Base-by-base conservation (phyloP, 1,139 yeast genomes). In the Yamadazyma sp. region DNA sequence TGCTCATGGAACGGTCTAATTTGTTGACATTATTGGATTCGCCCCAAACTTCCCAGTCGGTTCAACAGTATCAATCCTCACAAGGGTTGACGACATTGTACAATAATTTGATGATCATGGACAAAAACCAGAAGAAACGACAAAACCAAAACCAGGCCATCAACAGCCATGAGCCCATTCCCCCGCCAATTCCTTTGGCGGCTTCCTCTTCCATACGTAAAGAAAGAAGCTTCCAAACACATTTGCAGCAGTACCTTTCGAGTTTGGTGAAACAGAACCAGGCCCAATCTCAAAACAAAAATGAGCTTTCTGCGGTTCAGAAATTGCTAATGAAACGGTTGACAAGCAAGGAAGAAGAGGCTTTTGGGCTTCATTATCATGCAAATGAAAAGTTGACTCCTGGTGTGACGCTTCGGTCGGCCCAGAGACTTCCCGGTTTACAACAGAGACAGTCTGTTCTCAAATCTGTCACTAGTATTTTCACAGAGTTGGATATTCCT, bases 31-130 rank as follows among this genome's bases (percentile, higher is more conserved):
- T 89, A 26, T 69, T 92, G 41, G 98, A 94, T 55, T 84, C 96
- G 1, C 98, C 98, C 1, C 90, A 84, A 52, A 73, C 90, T 2
- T 75, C 89, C 0, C 88, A 86, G 24, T 75, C 88, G 3, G 80
- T 84, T 6, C 78, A 76, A 38, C 96, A 87, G 53, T 87, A 86
- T 56, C 77, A 82, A 53, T 80, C 95, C 1, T 86, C 96, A 1
- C 95, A 87, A 53, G 98, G 98, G 0, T 73, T 92, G 43, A 81
- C 96, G 2, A 95, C 86, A 52, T 70, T 92, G 27, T 89, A 90
- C 52, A 86, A 82, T 52, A 83, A 86, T 38, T 70, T 92, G 47
- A 79, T 90, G 78, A 76, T 85, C 30, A 71, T 79, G 32, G 97
- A 90, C 53, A 87, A 87, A 56, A 67, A 70, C 43, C 76, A 70